Percentiles rank a stretch among this genome's conserved stretches.
These are phyloP conservation scores for Crithidia bombi DNA, from an alignment of 208 protist genomes.

Conservation along the genomic window DNA sequence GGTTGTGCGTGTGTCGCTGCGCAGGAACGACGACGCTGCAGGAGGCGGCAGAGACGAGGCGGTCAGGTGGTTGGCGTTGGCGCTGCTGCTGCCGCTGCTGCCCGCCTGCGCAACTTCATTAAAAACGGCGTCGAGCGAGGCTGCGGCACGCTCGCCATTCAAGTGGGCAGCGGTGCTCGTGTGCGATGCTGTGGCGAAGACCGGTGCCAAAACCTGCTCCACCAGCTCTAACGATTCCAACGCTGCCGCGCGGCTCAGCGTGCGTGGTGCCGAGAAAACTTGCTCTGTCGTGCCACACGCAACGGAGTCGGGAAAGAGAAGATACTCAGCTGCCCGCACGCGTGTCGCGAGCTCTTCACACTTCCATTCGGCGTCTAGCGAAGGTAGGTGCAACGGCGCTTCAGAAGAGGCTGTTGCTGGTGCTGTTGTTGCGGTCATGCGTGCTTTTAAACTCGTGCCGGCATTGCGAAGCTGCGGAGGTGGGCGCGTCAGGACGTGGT, in stretches of 20 bases:
- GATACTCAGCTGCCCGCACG: constrained; percentile 55
- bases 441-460: neutral
- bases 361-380: constrained; percentile 44
- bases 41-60: neutral
- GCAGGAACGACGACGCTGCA: neutral
- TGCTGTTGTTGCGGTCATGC: neutral
- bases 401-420: neutral
- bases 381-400: constrained; percentile 16
- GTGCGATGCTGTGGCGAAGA: constrained; percentile 39
- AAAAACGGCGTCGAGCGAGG: neutral
- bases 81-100: neutral
- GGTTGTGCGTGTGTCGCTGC: constrained; percentile 1
- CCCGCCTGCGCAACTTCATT: neutral
- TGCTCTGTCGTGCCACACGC: no score
- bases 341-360: constrained; percentile 52
- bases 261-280: neutral
- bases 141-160: no score
- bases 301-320: constrained; percentile 37
- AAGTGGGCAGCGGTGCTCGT: no score
- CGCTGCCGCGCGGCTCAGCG: constrained; percentile 25
- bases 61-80: neutral
- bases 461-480: constrained; percentile 16
- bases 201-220: constrained; percentile 52
- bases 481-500: constrained; percentile 32
- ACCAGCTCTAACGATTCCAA: constrained; percentile 50